Evolutionary conservation across 1,284 basidiomycete species (phyloP), one percentile per base, ranked within the genome.

Genomic region (Ceratobasidium papillatum): DNA sequence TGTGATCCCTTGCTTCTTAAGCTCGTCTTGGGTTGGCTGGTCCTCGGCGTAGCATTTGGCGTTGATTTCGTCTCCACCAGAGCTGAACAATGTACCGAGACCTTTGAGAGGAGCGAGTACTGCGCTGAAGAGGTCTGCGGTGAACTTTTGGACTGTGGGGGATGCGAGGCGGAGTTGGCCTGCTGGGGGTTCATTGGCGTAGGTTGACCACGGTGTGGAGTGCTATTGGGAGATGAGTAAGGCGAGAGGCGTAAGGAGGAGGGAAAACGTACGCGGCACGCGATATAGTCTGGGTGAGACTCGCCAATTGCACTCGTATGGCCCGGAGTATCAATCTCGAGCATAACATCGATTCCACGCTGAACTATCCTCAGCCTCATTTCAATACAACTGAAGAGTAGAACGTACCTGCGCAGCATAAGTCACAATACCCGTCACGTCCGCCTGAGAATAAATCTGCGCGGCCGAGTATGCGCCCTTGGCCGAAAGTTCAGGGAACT

Each of bases 1-100:
- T 0, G 88, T 90, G 79, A 83, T 81, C 3, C 86, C 87, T 14
- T 83, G 83, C 52, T 80, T 77, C 71, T 84, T 80, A 71, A 93
- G 83, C 9, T 86, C 84, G 0, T 80, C 79, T 78, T 88, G 86
- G 0, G 91, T 92, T 75, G 85, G 81, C 4, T 82, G 78, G 80
- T 94, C 93, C 34, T 88, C 80, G 0, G 83, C 82, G 80, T 93
- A 95, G 82, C 93, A 94, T 52, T 85, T 84, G 9, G 81, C 79
- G 79, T 94, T 94, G 76, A 95, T 81, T 81, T 96, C 94, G 80
- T 96, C 94, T 0, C 94, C 94, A 1, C 94, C 94, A 0, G 92
- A 92, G 77, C 88, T 89, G 80, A 96, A 89, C 75, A 92, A 85
- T 30, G 81, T 84, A 19, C 89, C 88, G 0, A 88, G 87, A 77